Evolutionary conservation across 2,329 filamentous ascomycete species (phyloP).

Genomic region (Waltergamsia citrina): DNA sequence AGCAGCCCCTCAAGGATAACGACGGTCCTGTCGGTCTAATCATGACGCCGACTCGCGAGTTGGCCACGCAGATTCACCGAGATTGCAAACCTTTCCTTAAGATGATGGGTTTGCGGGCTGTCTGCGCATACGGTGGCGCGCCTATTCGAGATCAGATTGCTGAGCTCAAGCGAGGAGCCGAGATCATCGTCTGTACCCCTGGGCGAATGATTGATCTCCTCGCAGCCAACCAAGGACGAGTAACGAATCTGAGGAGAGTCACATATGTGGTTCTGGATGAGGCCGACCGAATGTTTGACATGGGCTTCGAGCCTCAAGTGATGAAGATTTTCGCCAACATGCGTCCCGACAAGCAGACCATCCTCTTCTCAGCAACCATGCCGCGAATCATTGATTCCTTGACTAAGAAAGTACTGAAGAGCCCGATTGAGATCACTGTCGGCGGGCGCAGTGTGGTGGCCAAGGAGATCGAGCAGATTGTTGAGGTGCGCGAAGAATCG

Average conservation of each 20-base stretch:
- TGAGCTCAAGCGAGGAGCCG: slow-evolving; percentile 87
- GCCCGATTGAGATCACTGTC: slow-evolving; percentile 84
- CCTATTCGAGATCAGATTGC: slow-evolving; percentile 98
- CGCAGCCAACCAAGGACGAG: slow-evolving; percentile 85
- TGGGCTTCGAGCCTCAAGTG: slow-evolving; percentile 98
- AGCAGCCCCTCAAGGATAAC: slow-evolving; percentile 67
- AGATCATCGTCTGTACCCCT: slow-evolving; percentile 91
- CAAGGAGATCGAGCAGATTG: slow-evolving; percentile 86
- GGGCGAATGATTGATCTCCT: slow-evolving; percentile 93
- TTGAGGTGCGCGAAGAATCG: slow-evolving; percentile 76
- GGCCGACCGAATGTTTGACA: slow-evolving; percentile 98
- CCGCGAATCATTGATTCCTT: slow-evolving; percentile 86
- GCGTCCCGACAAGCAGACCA: slow-evolving; percentile 84
- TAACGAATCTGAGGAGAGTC: slow-evolving; percentile 81
- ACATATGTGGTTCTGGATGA: slow-evolving; percentile 95
- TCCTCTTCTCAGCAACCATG: slow-evolving; percentile 94
- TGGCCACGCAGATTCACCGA: slow-evolving; percentile 86
- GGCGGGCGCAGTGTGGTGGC: slow-evolving; percentile 81
- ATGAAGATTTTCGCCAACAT: slow-evolving; percentile 93
- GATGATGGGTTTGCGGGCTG: slow-evolving; percentile 71
- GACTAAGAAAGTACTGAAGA: slow-evolving; percentile 77
- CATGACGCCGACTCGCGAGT: slow-evolving; percentile 88
- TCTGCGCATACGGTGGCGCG: slow-evolving; percentile 89
- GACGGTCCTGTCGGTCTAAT: slow-evolving; percentile 86
- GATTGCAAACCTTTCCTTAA: slow-evolving; percentile 95